Percentiles rank a stretch among this genome's conserved stretches.
phyloP scores from a whole-genome alignment of 208 protist species.

The Leishmania aethiopica region DNA sequence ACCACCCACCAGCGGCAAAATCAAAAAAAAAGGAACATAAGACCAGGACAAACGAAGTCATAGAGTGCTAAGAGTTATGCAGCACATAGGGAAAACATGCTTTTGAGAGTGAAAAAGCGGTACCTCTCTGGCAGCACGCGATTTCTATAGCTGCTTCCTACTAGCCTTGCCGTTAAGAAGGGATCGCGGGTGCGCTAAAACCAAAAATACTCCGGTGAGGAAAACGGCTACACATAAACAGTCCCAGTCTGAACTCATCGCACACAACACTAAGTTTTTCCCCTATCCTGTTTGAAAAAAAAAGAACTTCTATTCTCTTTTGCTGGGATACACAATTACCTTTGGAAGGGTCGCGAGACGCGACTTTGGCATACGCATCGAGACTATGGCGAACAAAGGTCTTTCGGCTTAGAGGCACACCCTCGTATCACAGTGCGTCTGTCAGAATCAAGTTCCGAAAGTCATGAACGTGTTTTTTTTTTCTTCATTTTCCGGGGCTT shows the following conservation, averaged over 20 bases:
- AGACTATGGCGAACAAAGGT: background rate
- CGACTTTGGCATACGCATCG: background rate
- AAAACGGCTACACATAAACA: background rate
- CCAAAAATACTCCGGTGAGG: background rate
- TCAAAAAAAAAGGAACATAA: slow-evolving; percentile 13
- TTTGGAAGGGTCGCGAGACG: background rate
- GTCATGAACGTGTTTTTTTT: background rate
- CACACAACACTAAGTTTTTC: too few species aligned
- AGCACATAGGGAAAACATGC: background rate
- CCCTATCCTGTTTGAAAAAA: background rate
- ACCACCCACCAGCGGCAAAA: background rate
- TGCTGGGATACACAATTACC: background rate
- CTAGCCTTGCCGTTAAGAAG: background rate
- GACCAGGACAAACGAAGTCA: background rate
- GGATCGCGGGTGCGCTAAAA: background rate
- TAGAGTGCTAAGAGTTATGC: background rate
- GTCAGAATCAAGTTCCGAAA: background rate
- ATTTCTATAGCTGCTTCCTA: too few species aligned
- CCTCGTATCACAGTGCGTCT: background rate
- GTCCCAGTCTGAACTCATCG: background rate
- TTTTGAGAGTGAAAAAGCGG: background rate
- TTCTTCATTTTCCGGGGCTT: background rate
- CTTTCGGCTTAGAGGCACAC: background rate
- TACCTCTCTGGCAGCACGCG: background rate
- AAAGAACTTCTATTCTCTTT: background rate